Conservation (phyloP, 192 early-diverging fungal species). For the Lobulomyces angularis region DNA sequence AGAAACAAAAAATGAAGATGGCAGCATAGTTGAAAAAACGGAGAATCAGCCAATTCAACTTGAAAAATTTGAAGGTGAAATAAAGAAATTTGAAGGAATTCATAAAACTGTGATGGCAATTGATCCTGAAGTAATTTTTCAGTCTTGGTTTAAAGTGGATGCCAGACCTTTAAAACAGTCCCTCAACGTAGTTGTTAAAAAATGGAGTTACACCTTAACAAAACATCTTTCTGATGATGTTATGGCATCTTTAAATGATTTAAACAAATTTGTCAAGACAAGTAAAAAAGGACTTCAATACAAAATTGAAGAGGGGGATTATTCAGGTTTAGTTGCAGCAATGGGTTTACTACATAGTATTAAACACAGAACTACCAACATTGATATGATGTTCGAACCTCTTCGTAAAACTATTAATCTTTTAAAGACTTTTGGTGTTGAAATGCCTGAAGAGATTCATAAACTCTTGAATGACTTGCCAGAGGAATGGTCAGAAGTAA, state of each 20-base stretch:
- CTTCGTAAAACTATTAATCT: constrained; percentile 52
- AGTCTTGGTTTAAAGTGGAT: constrained; percentile 51
- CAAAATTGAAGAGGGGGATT: constrained; percentile 53
- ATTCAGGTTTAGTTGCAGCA: constrained; percentile 35
- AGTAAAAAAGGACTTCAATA: constrained; percentile 41
- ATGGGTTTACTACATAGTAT: constrained; percentile 54
- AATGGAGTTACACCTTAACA: constrained; percentile 55
- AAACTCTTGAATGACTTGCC: constrained; percentile 52
- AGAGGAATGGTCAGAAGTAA: constrained; percentile 53
- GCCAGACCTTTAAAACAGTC: constrained; percentile 47
- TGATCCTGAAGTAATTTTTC: constrained; percentile 46
- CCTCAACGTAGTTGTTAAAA: constrained; percentile 52
- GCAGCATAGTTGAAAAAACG: constrained; percentile 7
- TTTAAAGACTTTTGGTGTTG: constrained; percentile 47
- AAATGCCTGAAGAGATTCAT: constrained; percentile 53
- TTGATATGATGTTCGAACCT: constrained; percentile 53
- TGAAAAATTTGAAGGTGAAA: constrained; percentile 55
- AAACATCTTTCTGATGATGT: constrained; percentile 49
- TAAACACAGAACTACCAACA: constrained; percentile 38
- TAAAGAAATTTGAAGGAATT: constrained; percentile 48
- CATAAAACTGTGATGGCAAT: constrained; percentile 54
- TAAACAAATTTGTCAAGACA: constrained; percentile 39
- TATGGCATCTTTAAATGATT: constrained; percentile 42
- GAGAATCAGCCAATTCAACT: constrained; percentile 27
- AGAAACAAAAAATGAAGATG: constrained; percentile 17